phyloP scores from a whole-genome alignment of 169 alveolate genomes.

The Cryptosporidium xiaoi region DNA sequence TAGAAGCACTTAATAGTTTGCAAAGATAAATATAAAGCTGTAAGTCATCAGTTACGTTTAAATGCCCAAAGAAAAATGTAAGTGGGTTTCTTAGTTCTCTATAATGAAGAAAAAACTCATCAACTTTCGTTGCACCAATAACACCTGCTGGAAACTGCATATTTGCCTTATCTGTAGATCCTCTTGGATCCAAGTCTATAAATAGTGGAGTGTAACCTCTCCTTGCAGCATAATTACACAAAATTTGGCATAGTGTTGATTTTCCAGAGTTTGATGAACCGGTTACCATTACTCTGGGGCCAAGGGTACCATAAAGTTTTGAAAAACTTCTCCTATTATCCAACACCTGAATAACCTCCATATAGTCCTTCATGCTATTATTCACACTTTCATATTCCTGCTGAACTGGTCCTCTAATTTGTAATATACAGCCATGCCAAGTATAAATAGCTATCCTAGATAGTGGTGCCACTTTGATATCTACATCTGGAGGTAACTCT shows the following conservation, averaged over 20 bases:
- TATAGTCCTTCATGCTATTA: conserved; percentile 85
- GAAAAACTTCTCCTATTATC: conserved; percentile 86
- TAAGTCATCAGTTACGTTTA: conserved; percentile 83
- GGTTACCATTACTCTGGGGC: conserved; percentile 87
- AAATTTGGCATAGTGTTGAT: conserved; percentile 84
- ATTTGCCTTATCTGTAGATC: conserved; percentile 81
- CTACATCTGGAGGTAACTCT: conserved; percentile 86
- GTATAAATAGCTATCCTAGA: conserved; percentile 87
- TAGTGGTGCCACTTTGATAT: conserved; percentile 81
- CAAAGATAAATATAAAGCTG: conserved; percentile 76
- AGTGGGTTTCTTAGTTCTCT: conserved; percentile 80
- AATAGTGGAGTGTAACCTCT: conserved; percentile 86
- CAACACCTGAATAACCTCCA: conserved; percentile 82
- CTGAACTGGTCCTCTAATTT: conserved; percentile 85
- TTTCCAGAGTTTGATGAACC: conserved; percentile 90
- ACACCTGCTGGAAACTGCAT: conserved; percentile 85
- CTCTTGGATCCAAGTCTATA: conserved; percentile 88
- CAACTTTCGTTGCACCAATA: conserved; percentile 74
- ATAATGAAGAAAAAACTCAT: conserved; percentile 65
- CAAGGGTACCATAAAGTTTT: conserved; percentile 81
- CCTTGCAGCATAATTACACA: conserved; percentile 86
- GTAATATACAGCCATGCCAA: conserved; percentile 89
- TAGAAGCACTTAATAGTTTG: conserved; percentile 52
- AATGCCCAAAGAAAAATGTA: conserved; percentile 84
- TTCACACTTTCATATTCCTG: conserved; percentile 90